These are phyloP conservation scores for Helicocarpus griseus DNA, from an alignment of 2,329 filamentous ascomycete species.

Conservation along the genomic window DNA sequence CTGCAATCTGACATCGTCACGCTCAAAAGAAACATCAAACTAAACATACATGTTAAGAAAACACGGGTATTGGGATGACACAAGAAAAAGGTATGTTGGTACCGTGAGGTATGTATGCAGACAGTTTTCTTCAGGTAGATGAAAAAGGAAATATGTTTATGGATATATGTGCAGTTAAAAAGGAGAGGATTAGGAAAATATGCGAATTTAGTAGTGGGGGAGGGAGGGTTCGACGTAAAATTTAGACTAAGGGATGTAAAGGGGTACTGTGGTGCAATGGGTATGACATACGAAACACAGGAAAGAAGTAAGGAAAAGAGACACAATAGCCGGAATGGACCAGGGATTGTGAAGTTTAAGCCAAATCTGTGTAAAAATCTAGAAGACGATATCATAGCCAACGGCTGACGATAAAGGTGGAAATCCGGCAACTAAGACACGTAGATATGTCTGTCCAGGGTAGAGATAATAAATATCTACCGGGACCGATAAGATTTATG, in stretches of 20 bases:
- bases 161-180: not conserved
- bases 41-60: not conserved
- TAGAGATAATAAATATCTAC: not conserved
- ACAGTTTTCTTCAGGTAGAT: no score
- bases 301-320: not conserved
- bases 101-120: not conserved
- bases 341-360: no score
- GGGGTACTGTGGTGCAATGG: no score
- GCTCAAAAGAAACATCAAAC: not conserved
- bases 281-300: no score
- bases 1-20: not conserved
- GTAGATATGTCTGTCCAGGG: not conserved
- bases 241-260: no score
- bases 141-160: not conserved
- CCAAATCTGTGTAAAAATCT: no score
- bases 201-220: not conserved
- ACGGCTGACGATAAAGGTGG: no score
- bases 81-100: not conserved
- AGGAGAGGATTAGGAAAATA: not conserved
- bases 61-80: not conserved
- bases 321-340: no score
- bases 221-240: no score
- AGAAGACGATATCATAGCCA: no score
- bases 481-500: constrained; percentile 16
- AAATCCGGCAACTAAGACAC: not conserved